Evolutionary conservation across 106 monocot genomes (phyloP), one percentile per base, ranked within the genome.

Genomic region (Phalaenopsis aphrodite): DNA sequence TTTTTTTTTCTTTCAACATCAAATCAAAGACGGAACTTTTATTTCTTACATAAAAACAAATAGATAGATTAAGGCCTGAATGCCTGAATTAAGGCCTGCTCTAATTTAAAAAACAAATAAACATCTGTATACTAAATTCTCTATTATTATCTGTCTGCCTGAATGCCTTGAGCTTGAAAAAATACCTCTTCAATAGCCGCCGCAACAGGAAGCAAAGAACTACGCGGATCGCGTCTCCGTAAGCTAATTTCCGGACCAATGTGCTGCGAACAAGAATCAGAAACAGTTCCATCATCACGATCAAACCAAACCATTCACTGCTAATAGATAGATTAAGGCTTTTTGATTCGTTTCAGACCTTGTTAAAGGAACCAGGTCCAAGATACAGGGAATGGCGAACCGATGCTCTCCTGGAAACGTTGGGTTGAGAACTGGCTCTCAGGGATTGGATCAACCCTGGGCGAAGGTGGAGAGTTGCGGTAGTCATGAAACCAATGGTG

Each of bases 141-240:
- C 18, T 61, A 6, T 21, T 61, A 52, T 52, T 52, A 12, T 61
- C 18, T n/a, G n/a, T 21, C 61, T 21, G 10, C 21, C 5, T 69
- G 39, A 14, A 69, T 38, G 15, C 39, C 12, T 14, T 24, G 21
- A 69, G 5, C 14, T 38, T 12, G 30, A 2, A 23, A 10, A 76
- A 76, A 19, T 76, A 76, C 76, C 76, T 76, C 76, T 24, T 76
- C 76, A n/a, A 76, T 14, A 4, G 76, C 23, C 19, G 47, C 19
- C 24, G 3, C 10, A 47, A 21, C 42, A n/a, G 48, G 76, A 76
- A 30, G 9, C 21, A 76, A 24, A 48, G 47, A 23, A 47, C 24
- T 11, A 6, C 46, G 76, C 19, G 17, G 7, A 49, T 47, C 19
- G 24, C 49, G 14, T 49, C 76, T 76, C 76, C 5, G 24, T 42